Conservation (phyloP, 2,329 filamentous ascomycete genomes). For the Uncinocarpus reesii region DNA sequence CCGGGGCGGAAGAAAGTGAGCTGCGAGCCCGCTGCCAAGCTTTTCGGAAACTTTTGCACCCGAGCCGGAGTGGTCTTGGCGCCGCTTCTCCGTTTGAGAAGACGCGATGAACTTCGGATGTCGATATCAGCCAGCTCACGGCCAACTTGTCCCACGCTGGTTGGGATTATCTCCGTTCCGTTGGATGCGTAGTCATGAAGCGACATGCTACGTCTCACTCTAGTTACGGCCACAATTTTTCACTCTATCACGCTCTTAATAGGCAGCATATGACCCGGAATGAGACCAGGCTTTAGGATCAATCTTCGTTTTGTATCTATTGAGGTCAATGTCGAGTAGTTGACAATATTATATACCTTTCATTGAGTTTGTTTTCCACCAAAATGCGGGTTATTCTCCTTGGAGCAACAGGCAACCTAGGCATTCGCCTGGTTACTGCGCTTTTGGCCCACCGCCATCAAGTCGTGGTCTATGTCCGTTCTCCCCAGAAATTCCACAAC, state of each 20-base stretch:
- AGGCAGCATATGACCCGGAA: too few relatives aligned
- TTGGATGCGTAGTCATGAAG: neutral
- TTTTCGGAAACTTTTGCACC: conserved; percentile 29
- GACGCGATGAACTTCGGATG: neutral
- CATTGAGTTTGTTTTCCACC: neutral
- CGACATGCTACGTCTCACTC: too few relatives aligned
- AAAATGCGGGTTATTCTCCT: conserved; percentile 35
- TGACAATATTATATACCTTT: neutral
- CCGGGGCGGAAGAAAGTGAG: too few relatives aligned
- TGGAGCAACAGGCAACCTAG: conserved; percentile 34
- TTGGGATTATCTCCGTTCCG: neutral
- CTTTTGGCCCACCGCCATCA: conserved; percentile 28
- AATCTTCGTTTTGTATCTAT: neutral
- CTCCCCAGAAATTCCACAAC: conserved; percentile 29
- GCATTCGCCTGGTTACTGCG: conserved; percentile 28
- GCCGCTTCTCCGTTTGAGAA: neutral
- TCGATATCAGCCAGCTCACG: neutral
- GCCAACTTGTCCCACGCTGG: neutral
- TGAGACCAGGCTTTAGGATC: too few relatives aligned
- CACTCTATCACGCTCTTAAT: neutral
- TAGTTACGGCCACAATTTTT: neutral
- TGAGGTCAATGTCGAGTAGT: too few relatives aligned
- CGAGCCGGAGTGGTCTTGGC: neutral
- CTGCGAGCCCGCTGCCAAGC: conserved; percentile 17
- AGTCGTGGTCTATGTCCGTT: conserved; percentile 34